Evolutionary conservation across 176 grass and related monocot species (phyloP), one percentile per base, ranked within the genome.

Genomic region (Leersia perrieri): DNA sequence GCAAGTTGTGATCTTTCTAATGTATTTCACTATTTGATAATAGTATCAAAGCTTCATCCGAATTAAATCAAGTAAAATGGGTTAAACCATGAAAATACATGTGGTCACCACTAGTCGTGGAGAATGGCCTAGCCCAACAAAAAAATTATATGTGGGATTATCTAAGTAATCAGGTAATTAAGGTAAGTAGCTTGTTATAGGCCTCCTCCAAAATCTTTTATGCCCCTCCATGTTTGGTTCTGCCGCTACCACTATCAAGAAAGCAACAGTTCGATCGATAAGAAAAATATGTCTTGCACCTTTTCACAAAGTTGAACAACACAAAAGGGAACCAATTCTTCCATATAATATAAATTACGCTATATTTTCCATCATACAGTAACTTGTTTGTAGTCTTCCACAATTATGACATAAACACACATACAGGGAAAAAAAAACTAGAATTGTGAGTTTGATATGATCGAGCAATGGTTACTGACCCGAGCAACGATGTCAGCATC

Each of bases 401-500:
- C 0, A 8, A 18, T 22, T 22, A 57, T 10, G 51, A 57, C 3
- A 57, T 57, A 23, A n/a, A 23, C 22, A 23, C 51, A 13, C 15
- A 49, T n/a, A n/a, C n/a, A n/a, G n/a, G n/a, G n/a, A 55, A 44
- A 44, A 14, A 1, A 55, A 5, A 5, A 40, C 2, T n/a, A n/a
- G n/a, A 14, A 11, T 5, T 30, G 28, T 23, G 51, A 57, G 51
- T 57, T n/a, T 57, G 51, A 57, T 57, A 9, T 57, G 51, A 57
- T 57, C 20, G 49, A 57, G 22, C 22, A n/a, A 7, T 51, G 47
- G 29, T 5, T 66, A 57, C 60, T 70, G 88, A 98, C 95, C 44
- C 92, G 88, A 29, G 95, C 88, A 14, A 98, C 81, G 30, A 93
- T 10, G 74, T 98, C 95, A 2, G 92, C 92, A 9, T 98, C 92